These are phyloP conservation scores for Waltiozyma sp. DNA, from an alignment of 1,139 yeast genomes.

Conservation along the genomic window DNA sequence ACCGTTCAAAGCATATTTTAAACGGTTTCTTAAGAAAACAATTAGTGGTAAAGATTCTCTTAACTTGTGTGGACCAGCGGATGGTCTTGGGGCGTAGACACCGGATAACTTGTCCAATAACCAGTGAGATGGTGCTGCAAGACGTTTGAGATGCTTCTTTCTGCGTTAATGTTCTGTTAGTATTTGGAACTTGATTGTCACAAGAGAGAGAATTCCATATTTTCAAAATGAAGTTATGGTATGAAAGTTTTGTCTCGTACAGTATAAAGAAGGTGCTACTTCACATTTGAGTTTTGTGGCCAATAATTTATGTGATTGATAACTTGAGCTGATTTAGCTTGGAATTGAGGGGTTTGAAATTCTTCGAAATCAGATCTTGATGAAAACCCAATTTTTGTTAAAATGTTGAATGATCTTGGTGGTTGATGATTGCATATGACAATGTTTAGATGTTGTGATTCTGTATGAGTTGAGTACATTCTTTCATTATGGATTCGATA, in stretches of 20 bases:
- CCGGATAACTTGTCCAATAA: constrained; percentile 99
- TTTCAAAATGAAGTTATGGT: too few relatives aligned
- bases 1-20: constrained; percentile 98
- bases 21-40: constrained; percentile 97
- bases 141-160: constrained; percentile 89
- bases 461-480: neutral
- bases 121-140: constrained; percentile 99
- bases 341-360: too few relatives aligned
- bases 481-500: neutral
- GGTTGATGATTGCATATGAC: neutral
- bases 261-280: too few relatives aligned
- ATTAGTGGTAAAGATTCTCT: constrained; percentile 98
- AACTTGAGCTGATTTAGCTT: too few relatives aligned
- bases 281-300: too few relatives aligned
- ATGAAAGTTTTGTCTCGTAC: too few relatives aligned
- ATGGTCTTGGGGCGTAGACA: constrained; percentile 98
- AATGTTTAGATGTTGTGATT: neutral
- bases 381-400: too few relatives aligned
- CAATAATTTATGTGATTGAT: too few relatives aligned
- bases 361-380: too few relatives aligned
- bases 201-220: too few relatives aligned
- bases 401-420: too few relatives aligned
- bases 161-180: constrained; percentile 26
- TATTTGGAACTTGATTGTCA: constrained; percentile 8
- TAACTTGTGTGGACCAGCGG: constrained; percentile 99